phyloP scores from a whole-genome alignment of 2,329 filamentous ascomycete species.

The Monilinia aucupariae region DNA sequence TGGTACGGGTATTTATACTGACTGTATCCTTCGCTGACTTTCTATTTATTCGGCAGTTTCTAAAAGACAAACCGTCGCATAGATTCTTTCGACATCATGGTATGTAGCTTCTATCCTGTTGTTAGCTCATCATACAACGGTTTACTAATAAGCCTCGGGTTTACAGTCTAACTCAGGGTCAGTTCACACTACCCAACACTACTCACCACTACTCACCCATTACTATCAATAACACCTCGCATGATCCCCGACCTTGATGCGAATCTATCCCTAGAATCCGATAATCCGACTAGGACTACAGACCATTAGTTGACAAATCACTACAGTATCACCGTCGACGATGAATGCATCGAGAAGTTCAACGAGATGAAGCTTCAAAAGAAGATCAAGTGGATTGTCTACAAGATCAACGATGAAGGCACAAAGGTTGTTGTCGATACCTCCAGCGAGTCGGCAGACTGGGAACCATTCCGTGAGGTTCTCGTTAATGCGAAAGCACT shows the following conservation, averaged over 20 bases:
- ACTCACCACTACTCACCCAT: conserved; percentile 24
- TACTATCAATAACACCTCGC: conserved; percentile 17
- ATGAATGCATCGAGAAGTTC: conserved; percentile 66
- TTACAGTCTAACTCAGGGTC: conserved; percentile 63
- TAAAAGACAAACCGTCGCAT: conserved; percentile 15
- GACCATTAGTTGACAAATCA: conserved; percentile 18
- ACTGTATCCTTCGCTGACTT: conserved; percentile 15
- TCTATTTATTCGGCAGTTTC: not conserved
- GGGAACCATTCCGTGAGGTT: conserved; percentile 68
- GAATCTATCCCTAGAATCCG: not conserved
- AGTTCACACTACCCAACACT: conserved; percentile 37
- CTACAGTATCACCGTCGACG: conserved; percentile 62
- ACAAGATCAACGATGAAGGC: conserved; percentile 78
- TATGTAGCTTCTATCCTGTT: conserved; percentile 14
- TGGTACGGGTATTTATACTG: no score
- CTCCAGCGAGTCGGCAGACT: conserved; percentile 60
- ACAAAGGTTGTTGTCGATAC: conserved; percentile 78
- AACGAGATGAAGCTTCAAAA: conserved; percentile 81
- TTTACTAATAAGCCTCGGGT: conserved; percentile 22
- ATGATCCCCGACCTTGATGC: conserved; percentile 14
- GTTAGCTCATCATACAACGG: not conserved
- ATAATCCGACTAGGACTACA: not conserved
- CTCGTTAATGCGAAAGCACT: conserved; percentile 69
- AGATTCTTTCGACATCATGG: conserved; percentile 22
- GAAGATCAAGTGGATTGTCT: conserved; percentile 81